These are phyloP conservation scores for Ceratocystis cacaofunesta DNA, from an alignment of 2,329 filamentous ascomycete genomes.

Conservation along the genomic window DNA sequence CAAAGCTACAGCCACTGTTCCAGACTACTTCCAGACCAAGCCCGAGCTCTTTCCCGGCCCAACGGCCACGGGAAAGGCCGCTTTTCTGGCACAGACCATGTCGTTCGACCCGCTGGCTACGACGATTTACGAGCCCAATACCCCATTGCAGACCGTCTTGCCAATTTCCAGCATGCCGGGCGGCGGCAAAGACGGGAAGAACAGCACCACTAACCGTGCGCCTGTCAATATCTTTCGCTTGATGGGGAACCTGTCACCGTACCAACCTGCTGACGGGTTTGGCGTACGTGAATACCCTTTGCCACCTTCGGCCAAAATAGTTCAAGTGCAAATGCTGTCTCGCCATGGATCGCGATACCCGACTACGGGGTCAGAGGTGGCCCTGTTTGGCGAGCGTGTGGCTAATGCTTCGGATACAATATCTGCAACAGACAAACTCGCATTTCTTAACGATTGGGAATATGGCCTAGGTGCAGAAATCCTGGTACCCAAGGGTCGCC, in stretches of 20 bases:
- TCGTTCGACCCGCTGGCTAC: slow-evolving; percentile 45
- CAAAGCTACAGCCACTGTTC: slow-evolving; percentile 30
- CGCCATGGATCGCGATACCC: slow-evolving; percentile 63
- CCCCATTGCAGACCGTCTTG: slow-evolving; percentile 54
- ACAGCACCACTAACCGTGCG: not conserved
- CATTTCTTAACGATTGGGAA: slow-evolving; percentile 53
- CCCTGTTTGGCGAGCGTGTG: slow-evolving; percentile 41
- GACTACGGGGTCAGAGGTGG: slow-evolving; percentile 42
- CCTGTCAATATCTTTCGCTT: slow-evolving; percentile 49
- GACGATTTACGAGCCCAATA: slow-evolving; percentile 48
- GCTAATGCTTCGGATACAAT: slow-evolving; percentile 37
- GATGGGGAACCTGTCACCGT: slow-evolving; percentile 56
- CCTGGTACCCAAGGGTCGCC: slow-evolving; percentile 54
- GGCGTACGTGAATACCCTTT: slow-evolving; percentile 58
- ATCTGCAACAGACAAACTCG: slow-evolving; percentile 42
- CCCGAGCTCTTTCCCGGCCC: slow-evolving; percentile 48
- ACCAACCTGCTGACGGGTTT: slow-evolving; percentile 57
- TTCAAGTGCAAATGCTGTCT: slow-evolving; percentile 57
- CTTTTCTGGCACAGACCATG: slow-evolving; percentile 58
- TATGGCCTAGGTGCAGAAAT: slow-evolving; percentile 58
- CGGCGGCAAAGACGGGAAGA: slow-evolving; percentile 29
- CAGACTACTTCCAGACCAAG: slow-evolving; percentile 48
- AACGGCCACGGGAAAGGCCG: slow-evolving; percentile 52
- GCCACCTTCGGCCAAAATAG: slow-evolving; percentile 50
- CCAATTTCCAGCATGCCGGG: slow-evolving; percentile 46